These are phyloP conservation scores for Vigna nakashimae DNA, from an alignment of 306 rosid genomes.

Conservation along the genomic window DNA sequence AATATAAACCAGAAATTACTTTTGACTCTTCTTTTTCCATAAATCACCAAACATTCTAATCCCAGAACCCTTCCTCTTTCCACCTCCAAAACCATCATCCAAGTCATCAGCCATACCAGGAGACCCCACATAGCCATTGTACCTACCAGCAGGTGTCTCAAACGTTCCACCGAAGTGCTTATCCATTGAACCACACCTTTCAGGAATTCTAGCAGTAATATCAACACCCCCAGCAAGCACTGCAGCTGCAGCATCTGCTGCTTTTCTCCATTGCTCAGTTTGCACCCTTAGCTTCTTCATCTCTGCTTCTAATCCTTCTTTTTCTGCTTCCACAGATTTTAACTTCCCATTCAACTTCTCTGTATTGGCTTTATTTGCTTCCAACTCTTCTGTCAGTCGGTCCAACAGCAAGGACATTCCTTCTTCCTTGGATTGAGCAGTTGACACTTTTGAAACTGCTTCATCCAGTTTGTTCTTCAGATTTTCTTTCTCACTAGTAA, in stretches of 20 bases:
- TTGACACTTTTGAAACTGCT: constrained; percentile 53
- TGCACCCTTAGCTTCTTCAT: constrained; percentile 87
- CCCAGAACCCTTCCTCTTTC: constrained; percentile 82
- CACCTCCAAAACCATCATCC: constrained; percentile 71
- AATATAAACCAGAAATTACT: constrained; percentile 44
- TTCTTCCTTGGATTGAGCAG: constrained; percentile 61
- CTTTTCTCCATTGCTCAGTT: constrained; percentile 91
- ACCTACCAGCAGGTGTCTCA: constrained; percentile 69
- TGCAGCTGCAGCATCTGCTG: constrained; percentile 95
- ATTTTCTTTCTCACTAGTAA: constrained; percentile 52
- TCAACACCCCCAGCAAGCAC: constrained; percentile 76
- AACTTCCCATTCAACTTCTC: constrained; percentile 58
- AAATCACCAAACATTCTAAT: constrained; percentile 84
- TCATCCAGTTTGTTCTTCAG: constrained; percentile 63
- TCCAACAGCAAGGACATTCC: constrained; percentile 52
- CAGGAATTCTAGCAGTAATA: constrained; percentile 69
- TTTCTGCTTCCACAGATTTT: constrained; percentile 61
- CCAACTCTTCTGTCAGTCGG: constrained; percentile 62
- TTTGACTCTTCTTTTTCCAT: constrained; percentile 84
- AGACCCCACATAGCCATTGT: constrained; percentile 71
- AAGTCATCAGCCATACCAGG: constrained; percentile 69
- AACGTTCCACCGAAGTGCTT: constrained; percentile 71
- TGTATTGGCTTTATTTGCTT: constrained; percentile 52
- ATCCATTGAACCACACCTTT: constrained; percentile 88
- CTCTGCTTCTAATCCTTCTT: constrained; percentile 70